Percentiles rank a stretch among this genome's conserved stretches.
These are phyloP conservation scores for Cicer cuneatum DNA, from an alignment of 306 rosid species.

Conservation along the genomic window DNA sequence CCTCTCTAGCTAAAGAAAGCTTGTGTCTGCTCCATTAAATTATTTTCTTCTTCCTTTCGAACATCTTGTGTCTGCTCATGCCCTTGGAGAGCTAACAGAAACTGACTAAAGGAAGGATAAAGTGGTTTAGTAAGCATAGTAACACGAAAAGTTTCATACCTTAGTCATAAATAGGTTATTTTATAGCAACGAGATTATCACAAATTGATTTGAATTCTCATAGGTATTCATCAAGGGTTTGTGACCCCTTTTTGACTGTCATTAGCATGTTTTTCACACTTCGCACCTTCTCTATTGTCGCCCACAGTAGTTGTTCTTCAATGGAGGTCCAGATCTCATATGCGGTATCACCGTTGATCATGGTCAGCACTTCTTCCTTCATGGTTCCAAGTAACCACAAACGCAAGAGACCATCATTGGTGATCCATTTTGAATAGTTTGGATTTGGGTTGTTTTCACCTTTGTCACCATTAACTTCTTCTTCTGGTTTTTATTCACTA, in stretches of 20 bases:
- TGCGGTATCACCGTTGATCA: neutral
- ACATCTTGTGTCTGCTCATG: neutral
- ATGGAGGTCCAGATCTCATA: constrained; percentile 6
- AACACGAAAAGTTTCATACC: constrained; percentile 4
- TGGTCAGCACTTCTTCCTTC: neutral
- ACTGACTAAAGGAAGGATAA: constrained; percentile 1
- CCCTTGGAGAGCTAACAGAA: constrained; percentile 1
- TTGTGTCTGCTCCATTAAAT: neutral
- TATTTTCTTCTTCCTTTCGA: neutral
- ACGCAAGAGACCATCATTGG: neutral
- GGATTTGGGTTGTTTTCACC: neutral
- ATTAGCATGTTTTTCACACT: neutral
- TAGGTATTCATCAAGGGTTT: neutral
- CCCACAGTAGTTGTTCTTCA: neutral
- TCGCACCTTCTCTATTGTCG: neutral
- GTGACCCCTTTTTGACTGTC: neutral
- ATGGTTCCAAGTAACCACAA: constrained; percentile 8
- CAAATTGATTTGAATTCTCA: neutral
- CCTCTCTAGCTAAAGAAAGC: neutral
- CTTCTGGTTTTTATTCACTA: neutral
- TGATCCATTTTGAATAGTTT: neutral
- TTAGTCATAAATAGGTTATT: neutral
- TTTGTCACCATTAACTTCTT: neutral
- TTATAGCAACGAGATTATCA: neutral
- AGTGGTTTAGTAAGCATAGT: constrained; percentile 11